These are phyloP conservation scores for Sphagnum contortum DNA, from an alignment of 225 moss, liverwort and hornwort species.

Conservation along the genomic window DNA sequence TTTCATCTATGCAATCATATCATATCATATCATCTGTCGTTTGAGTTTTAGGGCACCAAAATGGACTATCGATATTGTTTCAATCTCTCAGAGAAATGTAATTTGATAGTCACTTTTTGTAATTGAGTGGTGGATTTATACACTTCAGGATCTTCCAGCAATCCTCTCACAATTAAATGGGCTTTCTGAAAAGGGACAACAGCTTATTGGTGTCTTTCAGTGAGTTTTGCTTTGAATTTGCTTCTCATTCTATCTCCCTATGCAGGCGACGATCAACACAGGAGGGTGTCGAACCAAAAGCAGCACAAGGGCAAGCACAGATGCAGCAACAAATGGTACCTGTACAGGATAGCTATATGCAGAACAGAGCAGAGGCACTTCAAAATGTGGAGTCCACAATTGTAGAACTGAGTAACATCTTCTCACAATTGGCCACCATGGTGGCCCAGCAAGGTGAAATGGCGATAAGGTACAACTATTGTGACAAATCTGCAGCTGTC, in stretches of 20 bases:
- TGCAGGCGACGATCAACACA: conserved; percentile 48
- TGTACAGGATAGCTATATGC: conserved; percentile 87
- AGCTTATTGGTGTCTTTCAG: too few species aligned
- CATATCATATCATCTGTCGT: too few species aligned
- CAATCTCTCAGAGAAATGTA: too few species aligned
- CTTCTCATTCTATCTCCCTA: too few species aligned
- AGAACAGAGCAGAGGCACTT: conserved; percentile 92
- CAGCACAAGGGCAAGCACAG: conserved; percentile 53
- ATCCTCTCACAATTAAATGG: background rate
- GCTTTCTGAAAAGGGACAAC: too few species aligned
- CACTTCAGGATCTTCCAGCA: conserved; percentile 13
- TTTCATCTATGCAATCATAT: too few species aligned
- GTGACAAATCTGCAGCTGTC: too few species aligned
- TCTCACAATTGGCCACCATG: conserved; percentile 94
- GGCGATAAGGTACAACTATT: conserved; percentile 56
- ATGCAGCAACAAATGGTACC: conserved; percentile 64
- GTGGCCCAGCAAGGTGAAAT: conserved; percentile 96
- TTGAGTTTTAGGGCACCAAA: too few species aligned
- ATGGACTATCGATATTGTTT: too few species aligned
- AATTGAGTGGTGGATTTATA: too few species aligned
- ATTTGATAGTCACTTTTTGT: too few species aligned
- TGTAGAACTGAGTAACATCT: conserved; percentile 90
- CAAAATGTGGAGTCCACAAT: conserved; percentile 89
- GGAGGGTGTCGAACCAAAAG: conserved; percentile 31
- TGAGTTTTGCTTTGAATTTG: too few species aligned